Base-by-base conservation (phyloP, 1,284 basidiomycete species). In the Melampsora larici-populina region DNA sequence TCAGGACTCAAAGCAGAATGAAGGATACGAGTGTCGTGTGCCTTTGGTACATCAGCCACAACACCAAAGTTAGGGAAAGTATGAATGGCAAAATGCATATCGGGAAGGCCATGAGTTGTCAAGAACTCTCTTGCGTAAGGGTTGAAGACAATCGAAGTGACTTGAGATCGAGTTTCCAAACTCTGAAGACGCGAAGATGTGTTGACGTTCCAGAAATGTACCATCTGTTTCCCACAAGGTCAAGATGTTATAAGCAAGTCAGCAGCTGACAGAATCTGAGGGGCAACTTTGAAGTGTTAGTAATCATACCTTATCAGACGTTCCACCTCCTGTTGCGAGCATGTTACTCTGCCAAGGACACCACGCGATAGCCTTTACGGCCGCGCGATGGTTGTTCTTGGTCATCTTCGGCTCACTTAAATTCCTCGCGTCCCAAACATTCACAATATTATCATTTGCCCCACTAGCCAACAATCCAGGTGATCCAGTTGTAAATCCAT, bases 301-400 rank as follows among this genome's bases (percentile, higher is more conserved):
- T 97, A 88, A 83, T 98, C 98, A 92, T 31, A 91, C 93, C 55
- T 93, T 92, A 83, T 99, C 96, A 79, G 92, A 92, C 0, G 94
- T 95, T 0, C 97, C 97, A 0, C 97, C 97, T 0, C 97, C 97
- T 0, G 92, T 91, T 0, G 96, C 96, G 66, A 99, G 89, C 9
- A 99, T 87, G 11, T 91, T 91, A 0, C 91, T 89, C 85, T 96
- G 93, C 94, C 96, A 98, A 0, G 96, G 94, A 81, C 93, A 97
- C 94, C 97, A 99, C 0, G 94, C 93, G 64, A 99, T 86, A 0
- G 94, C 95, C 88, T 97, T 97, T 81, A 97, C 94, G 0, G 94
- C 94, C 0, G 94, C 94, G 0, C 91, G 93, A 84, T 97, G 94
- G 83, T 94, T 96, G 63, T 92, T 87, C 85, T 96, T 97, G 63